These are phyloP conservation scores for Novakomyces olei DNA, from an alignment of 805 yeast genomes.

Conservation along the genomic window DNA sequence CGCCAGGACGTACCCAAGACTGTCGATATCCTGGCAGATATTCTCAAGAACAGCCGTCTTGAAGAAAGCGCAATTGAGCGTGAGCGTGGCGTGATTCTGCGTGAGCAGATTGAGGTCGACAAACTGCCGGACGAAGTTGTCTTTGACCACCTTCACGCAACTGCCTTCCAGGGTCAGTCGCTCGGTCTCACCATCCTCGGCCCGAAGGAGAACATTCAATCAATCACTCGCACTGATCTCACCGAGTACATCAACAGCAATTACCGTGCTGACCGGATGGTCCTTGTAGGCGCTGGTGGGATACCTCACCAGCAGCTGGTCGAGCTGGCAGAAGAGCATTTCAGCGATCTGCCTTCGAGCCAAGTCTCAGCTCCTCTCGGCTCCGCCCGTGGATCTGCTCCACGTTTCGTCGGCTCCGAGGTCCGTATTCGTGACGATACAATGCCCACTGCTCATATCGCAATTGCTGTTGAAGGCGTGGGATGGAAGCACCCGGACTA, in stretches of 20 bases:
- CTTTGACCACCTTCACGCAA: constrained; percentile 87
- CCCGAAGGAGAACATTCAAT: constrained; percentile 68
- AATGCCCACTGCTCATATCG: constrained; percentile 75
- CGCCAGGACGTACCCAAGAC: constrained; percentile 61
- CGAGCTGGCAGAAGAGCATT: constrained; percentile 46
- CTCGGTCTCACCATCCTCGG: constrained; percentile 93
- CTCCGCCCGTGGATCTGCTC: constrained; percentile 47
- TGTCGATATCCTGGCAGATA: constrained; percentile 73
- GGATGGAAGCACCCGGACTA: constrained; percentile 93
- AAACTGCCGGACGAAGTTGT: constrained; percentile 97
- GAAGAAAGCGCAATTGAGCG: constrained; percentile 74
- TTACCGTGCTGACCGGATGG: constrained; percentile 94
- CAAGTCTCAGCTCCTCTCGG: constrained; percentile 45
- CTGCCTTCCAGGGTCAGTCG: constrained; percentile 75
- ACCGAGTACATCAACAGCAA: constrained; percentile 59
- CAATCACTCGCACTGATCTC: constrained; percentile 56
- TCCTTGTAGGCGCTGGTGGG: constrained; percentile 83
- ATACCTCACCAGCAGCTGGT: constrained; percentile 76
- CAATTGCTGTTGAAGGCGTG: constrained; percentile 91
- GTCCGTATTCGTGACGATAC: constrained; percentile 61
- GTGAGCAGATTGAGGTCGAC: constrained; percentile 95
- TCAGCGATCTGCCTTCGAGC: constrained; percentile 28
- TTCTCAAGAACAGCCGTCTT: constrained; percentile 63
- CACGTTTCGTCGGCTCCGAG: constrained; percentile 70
- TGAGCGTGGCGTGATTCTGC: constrained; percentile 86